Evolutionary conservation across 495 filamentous ascomycete genomes (phyloP), one percentile per base, ranked within the genome.

Genomic region (Bathelium albidoporum): DNA sequence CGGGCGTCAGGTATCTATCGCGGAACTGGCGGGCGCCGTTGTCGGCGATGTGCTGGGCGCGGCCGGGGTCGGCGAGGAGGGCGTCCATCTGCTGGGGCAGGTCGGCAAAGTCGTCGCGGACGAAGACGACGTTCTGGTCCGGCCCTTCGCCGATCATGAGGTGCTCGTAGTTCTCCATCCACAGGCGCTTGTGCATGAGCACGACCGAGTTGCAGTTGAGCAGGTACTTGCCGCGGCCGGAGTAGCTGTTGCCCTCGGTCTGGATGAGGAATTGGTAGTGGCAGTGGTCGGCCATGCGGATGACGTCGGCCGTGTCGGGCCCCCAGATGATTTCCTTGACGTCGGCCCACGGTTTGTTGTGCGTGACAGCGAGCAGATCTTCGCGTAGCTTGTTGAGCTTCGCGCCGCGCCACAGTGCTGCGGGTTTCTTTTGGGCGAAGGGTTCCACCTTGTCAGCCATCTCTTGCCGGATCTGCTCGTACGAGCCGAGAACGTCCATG

Each of bases 311-410:
- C 69, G 72, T 55, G 9, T 55, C 49, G 20, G 49, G 20, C 16
- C 61, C 69, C 82, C 81, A 85, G 60, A 78, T 72, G 53, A 84
- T 73, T 26, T 75, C 74, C 12, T 73, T 72, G 1, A 85, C 76
- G 63, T 80, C 80, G 1, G 79, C 79, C 82, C 83, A 85, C 31
- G 74, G 66, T 53, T 78, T 77, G 5, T 76, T 75, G 14, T 69
- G 66, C 0, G 78, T 69, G 1, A 74, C 71, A 20, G 79, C 73
- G 12, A 85, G 63, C 59, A 87, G 67, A n/a, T 74, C 75, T 36
- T 77, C 70, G 2, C 82, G 73, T 0, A 83, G 61, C 16, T 66
- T 64, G 74, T 77, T 14, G 75, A 73, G 1, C 71, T 71, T 0
- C 77, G 61, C 59, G 68, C 71, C 71, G 10, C 71, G 66, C 71